These are phyloP conservation scores for Tillandsia fasciculata DNA, from an alignment of 176 grass and related monocot species.

Conservation along the genomic window DNA sequence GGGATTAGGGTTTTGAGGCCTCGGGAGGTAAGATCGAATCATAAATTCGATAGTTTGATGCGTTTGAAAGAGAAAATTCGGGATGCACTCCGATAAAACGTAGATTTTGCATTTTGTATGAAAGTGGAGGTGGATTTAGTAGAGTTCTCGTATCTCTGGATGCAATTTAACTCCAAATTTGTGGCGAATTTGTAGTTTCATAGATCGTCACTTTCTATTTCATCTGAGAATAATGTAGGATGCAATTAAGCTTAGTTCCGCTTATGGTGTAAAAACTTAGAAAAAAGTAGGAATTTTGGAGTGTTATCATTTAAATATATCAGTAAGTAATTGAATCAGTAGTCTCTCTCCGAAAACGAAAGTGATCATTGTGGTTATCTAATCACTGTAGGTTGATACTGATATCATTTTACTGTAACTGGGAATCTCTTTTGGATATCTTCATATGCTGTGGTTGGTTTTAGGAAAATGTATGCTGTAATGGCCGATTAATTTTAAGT, in stretches of 20 bases:
- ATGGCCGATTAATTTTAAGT: slow-evolving; percentile 17
- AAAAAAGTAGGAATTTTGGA: not conserved
- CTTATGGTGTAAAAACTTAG: not conserved
- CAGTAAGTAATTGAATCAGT: not conserved
- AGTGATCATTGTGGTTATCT: not conserved
- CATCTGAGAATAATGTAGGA: not conserved
- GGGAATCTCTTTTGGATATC: not conserved
- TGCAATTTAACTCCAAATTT: not conserved
- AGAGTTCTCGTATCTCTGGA: not conserved
- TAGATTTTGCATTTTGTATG: not conserved
- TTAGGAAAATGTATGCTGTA: slow-evolving; percentile 23
- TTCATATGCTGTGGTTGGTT: slow-evolving; percentile 7
- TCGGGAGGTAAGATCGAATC: not conserved
- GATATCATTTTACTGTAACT: not conserved
- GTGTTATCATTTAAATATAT: not conserved
- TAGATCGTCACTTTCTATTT: not conserved
- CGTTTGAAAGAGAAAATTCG: not conserved
- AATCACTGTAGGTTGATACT: not conserved
- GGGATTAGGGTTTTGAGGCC: not conserved
- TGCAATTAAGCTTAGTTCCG: not conserved
- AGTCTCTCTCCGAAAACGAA: not conserved
- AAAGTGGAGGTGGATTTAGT: not conserved
- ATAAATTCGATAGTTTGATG: not conserved
- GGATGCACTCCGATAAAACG: not conserved
- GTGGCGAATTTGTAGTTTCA: not conserved